A percentile compares a stretch with the other conserved stretches of the same genome.
Conservation (phyloP, 805 yeast genomes). For the Pichia nakasei region DNA sequence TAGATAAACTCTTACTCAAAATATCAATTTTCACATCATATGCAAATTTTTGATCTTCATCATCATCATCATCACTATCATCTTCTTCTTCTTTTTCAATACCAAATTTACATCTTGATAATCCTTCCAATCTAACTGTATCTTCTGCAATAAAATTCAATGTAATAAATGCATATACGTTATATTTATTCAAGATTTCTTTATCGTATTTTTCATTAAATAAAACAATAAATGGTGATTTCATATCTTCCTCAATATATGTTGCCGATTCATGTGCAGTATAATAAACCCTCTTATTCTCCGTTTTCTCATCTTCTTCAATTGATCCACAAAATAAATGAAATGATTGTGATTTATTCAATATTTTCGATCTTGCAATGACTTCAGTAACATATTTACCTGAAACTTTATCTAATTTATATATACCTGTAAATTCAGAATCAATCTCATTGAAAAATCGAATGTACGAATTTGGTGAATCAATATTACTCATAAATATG, state of each 20-base stretch:
- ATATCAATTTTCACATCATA: conserved; percentile 24
- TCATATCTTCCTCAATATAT: conserved; percentile 45
- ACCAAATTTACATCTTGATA: conserved; percentile 17
- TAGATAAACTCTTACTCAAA: conserved; percentile 29
- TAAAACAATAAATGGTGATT: conserved; percentile 57
- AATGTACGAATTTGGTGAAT: conserved; percentile 13
- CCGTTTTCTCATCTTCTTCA: background rate
- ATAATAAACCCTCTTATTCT: conserved; percentile 34
- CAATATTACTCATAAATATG: background rate
- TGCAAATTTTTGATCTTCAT: conserved; percentile 7
- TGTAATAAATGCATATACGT: conserved; percentile 18
- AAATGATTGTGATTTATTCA: conserved; percentile 76
- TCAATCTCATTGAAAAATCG: conserved; percentile 20
- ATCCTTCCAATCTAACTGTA: conserved; percentile 19
- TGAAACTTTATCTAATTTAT: conserved; percentile 18
- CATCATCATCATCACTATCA: background rate
- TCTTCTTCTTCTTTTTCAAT: background rate
- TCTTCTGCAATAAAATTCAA: conserved; percentile 17
- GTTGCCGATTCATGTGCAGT: conserved; percentile 58
- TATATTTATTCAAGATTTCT: conserved; percentile 25
- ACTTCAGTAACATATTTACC: conserved; percentile 42
- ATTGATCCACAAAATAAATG: conserved; percentile 58
- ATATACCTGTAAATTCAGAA: conserved; percentile 14
- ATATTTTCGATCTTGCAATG: conserved; percentile 58
- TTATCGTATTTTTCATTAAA: conserved; percentile 45